These are phyloP conservation scores for Tulasnella sp. DNA, from an alignment of 768 basidiomycete genomes.

Conservation along the genomic window DNA sequence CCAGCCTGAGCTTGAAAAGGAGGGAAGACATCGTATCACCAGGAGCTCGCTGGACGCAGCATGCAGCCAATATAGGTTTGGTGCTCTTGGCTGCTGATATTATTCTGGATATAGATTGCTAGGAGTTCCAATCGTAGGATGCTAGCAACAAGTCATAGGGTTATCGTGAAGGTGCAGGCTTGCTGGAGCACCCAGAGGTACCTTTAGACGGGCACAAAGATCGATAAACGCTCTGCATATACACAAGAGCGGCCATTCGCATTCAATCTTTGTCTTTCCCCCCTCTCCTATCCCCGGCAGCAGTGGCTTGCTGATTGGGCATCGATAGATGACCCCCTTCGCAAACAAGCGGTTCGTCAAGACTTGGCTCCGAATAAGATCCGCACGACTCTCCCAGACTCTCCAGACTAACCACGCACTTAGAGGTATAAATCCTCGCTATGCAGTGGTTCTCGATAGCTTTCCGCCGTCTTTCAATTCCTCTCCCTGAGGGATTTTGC, in stretches of 20 bases:
- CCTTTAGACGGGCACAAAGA: background rate
- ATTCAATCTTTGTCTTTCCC: background rate
- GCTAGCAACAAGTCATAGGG: background rate
- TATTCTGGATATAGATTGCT: background rate
- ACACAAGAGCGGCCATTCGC: background rate
- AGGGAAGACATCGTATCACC: background rate
- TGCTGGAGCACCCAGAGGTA: background rate
- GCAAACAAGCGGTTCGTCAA: too few species aligned
- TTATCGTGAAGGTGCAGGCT: background rate
- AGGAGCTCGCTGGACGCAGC: background rate
- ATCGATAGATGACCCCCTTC: too few species aligned
- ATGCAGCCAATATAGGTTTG: background rate
- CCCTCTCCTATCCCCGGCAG: background rate
- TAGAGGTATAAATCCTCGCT: too few species aligned
- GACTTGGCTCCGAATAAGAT: too few species aligned
- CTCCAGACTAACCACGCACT: too few species aligned
- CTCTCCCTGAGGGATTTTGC: too few species aligned
- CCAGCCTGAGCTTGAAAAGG: background rate
- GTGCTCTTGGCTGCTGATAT: background rate
- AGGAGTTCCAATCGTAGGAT: background rate
- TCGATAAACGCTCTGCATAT: background rate
- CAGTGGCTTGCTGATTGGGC: background rate
- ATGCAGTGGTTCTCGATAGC: too few species aligned
- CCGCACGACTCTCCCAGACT: too few species aligned
- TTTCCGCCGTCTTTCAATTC: too few species aligned